Evolutionary conservation across 108 stramenopile genomes (phyloP).

Genomic region (Skeletonema tropicum): DNA sequence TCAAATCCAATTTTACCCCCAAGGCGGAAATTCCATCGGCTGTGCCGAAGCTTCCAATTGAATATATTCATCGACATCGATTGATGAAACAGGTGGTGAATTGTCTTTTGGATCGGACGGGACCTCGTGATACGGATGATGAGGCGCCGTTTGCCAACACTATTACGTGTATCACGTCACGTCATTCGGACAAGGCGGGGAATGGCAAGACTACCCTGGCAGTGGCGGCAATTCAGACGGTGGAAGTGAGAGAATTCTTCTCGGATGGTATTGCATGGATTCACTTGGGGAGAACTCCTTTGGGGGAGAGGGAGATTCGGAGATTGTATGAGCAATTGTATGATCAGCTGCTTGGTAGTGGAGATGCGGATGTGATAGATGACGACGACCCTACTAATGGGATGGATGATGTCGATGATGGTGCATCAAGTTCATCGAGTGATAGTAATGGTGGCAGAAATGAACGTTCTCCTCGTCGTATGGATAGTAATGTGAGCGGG

Average conservation of each 20-base stretch:
- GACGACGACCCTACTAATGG: conserved; percentile 35
- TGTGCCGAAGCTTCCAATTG: conserved; percentile 82
- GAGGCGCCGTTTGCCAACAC: conserved; percentile 52
- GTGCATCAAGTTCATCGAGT: conserved; percentile 27
- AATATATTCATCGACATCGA: conserved; percentile 88
- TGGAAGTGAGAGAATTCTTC: conserved; percentile 88
- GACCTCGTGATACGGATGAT: conserved; percentile 69
- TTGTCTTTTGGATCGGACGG: conserved; percentile 70
- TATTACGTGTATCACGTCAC: conserved; percentile 85
- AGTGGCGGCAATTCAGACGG: conserved; percentile 87
- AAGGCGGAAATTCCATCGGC: conserved; percentile 87
- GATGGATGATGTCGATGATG: conserved; percentile 46
- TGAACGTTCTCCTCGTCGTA: conserved; percentile 1
- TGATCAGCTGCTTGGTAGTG: conserved; percentile 69
- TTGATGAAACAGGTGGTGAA: conserved; percentile 77
- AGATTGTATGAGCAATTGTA: conserved; percentile 86
- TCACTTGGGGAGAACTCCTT: conserved; percentile 72
- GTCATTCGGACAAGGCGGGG: conserved; percentile 88
- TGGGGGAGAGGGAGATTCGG: conserved; percentile 80
- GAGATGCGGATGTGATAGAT: conserved; percentile 59
- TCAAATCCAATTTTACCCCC: conserved; percentile 81
- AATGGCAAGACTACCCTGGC: conserved; percentile 89
- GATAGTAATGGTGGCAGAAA: conserved; percentile 13
- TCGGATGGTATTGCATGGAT: conserved; percentile 90
- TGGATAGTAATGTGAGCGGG: conserved; percentile 20